Base-by-base conservation (phyloP, 2,329 filamentous ascomycete species). In the Exserohilum turcica region DNA sequence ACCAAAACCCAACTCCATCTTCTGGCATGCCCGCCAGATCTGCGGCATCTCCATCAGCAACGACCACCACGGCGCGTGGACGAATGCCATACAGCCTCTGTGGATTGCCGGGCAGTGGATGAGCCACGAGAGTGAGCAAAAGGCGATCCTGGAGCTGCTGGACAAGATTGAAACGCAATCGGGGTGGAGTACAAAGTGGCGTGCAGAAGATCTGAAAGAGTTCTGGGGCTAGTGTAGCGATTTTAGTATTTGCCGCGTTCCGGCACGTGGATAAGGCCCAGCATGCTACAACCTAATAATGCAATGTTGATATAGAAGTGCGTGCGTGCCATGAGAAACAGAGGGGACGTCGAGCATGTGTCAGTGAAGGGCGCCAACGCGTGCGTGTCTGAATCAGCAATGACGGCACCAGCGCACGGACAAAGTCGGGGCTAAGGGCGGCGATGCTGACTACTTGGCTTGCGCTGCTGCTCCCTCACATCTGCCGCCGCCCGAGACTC, bases 111-210 rank as follows among this genome's bases (percentile, higher is more conserved):
- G 78, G 0, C 77, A 78, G 58, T 70, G 72, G 33, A 79, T 80
- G 77, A 78, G 75, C 24, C 77, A 79, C 56, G 67, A 57, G 2
- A 76, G 63, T 32, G 79, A 72, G 66, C 81, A 72, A 58, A 70
- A 51, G 45, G 79, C 62, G 49, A 81, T 84, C n/a, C 31, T 83
- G 9, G 74, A 79, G 9, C 67, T 82, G 12, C 63, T 82, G 37
- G 76, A 76, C 13, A 72, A 73, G 19, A 84, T 84, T 29, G 81
- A 84, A 68, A 70, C 70, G 24, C 79, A 82, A 58, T 80, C 77
- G 6, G 82, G 82, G 0, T 84, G 81, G 80, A 76, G 77, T 3
- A 83, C 82, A 0, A 74, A 74, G 53, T 84, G 81, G 81, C 67
- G 82, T 36, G 78, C 76, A 0, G 78, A 83, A 13, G 81, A 84